Base-by-base conservation (phyloP, 2,329 filamentous ascomycete genomes). In the Malbranchea cinnamomea region DNA sequence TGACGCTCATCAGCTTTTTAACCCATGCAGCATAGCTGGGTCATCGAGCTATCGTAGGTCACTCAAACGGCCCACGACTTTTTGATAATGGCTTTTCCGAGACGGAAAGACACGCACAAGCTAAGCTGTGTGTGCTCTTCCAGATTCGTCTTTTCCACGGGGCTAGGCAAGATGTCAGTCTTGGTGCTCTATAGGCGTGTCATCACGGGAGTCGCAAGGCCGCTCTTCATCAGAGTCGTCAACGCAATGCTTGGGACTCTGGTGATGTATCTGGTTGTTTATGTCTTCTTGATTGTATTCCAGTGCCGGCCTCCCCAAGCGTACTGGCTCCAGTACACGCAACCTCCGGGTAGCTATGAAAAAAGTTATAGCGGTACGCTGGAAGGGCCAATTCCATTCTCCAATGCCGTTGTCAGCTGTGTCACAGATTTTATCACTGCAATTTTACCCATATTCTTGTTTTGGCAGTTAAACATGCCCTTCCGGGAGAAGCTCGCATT, bases 131-230 rank as follows among this genome's bases (percentile, higher is more conserved):
- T 15, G 12, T 26, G 12, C 24, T 8, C 8, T 8, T 20, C 8
- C 19, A 36, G 33, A 20, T 32, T 36, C 17, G 16, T 28, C 3
- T 16, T 36, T 8, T 8, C 13, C 8, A 36, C 25, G 21, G 29
- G 18, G 9, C 30, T 28, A 3, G 30, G 21, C 4, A 36, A 36
- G 15, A 25, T 32, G 7, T 36, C 33, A 5, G 14, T 36, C 24
- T 26, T 36, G 6, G 24, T 36, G 9, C 19, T 36, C 21, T 36
- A 36, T 18, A 20, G 28, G 18, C 33, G 33, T 12, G 33, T 36
- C 11, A 36, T 36, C 19, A 18, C 17, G 19, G 33, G 29, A 8
- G 27, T 27, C 6, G 33, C 29, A 24, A 36, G 32, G 25, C 24
- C 24, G 10, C 32, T 29, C 13, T 36, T 36, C 12, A 19, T 36